phyloP scores from a whole-genome alignment of 2,329 filamentous ascomycete genomes.

The Neonectria coccinea region DNA sequence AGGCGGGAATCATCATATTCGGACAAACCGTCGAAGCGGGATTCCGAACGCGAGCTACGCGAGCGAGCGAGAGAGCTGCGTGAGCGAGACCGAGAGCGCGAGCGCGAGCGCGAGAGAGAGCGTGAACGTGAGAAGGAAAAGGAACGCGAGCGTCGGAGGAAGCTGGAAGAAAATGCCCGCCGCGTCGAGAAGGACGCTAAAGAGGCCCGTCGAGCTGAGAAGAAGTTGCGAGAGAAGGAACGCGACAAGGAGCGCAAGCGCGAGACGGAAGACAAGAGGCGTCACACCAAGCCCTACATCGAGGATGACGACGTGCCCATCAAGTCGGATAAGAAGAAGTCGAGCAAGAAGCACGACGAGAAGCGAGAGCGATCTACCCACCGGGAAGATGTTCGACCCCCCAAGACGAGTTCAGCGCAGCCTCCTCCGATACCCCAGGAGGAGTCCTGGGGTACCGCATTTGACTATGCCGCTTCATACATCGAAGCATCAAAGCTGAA shows the following conservation, averaged over 20 bases:
- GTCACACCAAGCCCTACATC: slow-evolving; percentile 50
- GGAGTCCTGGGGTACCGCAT: slow-evolving; percentile 25
- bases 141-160: slow-evolving; percentile 44
- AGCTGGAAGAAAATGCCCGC: slow-evolving; percentile 38
- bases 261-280: slow-evolving; percentile 54
- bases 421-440: slow-evolving; percentile 41
- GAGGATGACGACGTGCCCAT: slow-evolving; percentile 49
- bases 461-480: slow-evolving; percentile 45
- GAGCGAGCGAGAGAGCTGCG: slow-evolving; percentile 49
- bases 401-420: slow-evolving; percentile 35
- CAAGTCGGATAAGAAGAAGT: slow-evolving; percentile 53
- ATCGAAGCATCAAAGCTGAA: slow-evolving; percentile 48
- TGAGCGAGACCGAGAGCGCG: slow-evolving; percentile 46
- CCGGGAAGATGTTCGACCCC: slow-evolving; percentile 46
- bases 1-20: slow-evolving; percentile 62
- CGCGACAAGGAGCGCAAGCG: slow-evolving; percentile 54
- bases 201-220: slow-evolving; percentile 50
- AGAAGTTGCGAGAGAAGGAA: slow-evolving; percentile 48
- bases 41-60: slow-evolving; percentile 48
- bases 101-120: slow-evolving; percentile 44
- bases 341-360: slow-evolving; percentile 55
- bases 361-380: slow-evolving; percentile 51
- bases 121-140: slow-evolving; percentile 46
- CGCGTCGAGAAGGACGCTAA: slow-evolving; percentile 47
- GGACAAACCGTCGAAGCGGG: slow-evolving; percentile 59